Evolutionary conservation across 2,329 filamentous ascomycete species (phyloP), one percentile per base, ranked within the genome.

Genomic region (Coniochaeta hoffmannii): DNA sequence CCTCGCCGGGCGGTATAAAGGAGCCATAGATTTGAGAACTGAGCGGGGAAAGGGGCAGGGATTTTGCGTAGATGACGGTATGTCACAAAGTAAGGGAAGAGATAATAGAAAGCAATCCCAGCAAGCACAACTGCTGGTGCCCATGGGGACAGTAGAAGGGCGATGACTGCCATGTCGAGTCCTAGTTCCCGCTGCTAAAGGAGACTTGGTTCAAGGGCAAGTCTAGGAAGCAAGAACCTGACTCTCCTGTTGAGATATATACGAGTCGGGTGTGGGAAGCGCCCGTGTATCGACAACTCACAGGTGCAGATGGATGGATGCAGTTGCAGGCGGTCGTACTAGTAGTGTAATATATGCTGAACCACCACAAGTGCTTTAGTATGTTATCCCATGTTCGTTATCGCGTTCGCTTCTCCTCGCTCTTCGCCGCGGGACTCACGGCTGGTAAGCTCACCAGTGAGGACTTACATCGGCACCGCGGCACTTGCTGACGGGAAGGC

Each of bases 11-110:
- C 76, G 12, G 85, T 79, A 9, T 76, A 73, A 52, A 96, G 70
- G 22, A 96, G 80, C 92, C 92, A 97, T 28, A 95, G 72, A 63
- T 91, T 90, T 30, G 85, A 83, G 68, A 92, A 89, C 32, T 78
- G 75, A 0, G 80, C 80, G 0, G 81, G 78, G 61, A 86, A 83
- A 0, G 86, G 86, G 0, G 79, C 78, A 0, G 86, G 86, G 15
- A 89, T 79, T 61, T 68, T 62, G 68, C 81, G 66, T 58, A 83
- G 75, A 56, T 71, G 65, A 4, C 65, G 53, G 56, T 73, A 76
- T 22, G 83, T 86, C 55, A 81, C 71, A 26, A 87, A 68, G 67
- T 85, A 87, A 0, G 82, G 76, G 54, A 83, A 78, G 10, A 85
- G 53, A 64, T 84, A 88, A 65, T 75, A 83, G 19, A 76, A 67